Conservation (phyloP, 768 basidiomycete species). For the Phanerochaete carnosa region DNA sequence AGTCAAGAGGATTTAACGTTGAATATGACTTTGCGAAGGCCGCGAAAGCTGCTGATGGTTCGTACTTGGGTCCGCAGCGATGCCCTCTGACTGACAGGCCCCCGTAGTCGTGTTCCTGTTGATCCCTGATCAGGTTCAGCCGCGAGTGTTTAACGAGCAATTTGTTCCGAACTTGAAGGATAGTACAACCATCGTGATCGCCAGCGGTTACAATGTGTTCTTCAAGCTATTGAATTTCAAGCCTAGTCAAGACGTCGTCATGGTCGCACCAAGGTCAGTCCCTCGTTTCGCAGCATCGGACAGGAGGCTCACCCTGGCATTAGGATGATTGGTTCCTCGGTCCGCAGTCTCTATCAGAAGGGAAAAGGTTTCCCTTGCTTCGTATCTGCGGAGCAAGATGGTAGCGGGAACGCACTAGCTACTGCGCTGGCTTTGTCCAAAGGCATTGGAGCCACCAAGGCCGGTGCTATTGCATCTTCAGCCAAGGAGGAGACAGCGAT, state of each 20-base stretch:
- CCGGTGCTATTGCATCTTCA: conserved; percentile 61
- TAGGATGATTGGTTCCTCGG: conserved; percentile 68
- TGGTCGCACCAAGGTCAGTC: conserved; percentile 60
- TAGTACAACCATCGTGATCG: conserved; percentile 49
- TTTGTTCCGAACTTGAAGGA: conserved; percentile 49
- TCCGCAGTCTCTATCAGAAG: conserved; percentile 57
- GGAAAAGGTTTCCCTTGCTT: conserved; percentile 64
- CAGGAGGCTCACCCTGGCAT: not conserved
- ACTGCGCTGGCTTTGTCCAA: conserved; percentile 52
- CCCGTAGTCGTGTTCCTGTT: conserved; percentile 53
- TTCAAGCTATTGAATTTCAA: conserved; percentile 55
- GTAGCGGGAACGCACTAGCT: conserved; percentile 43
- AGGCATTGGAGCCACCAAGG: conserved; percentile 59
- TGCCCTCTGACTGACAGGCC: not conserved
- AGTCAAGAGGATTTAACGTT: conserved; percentile 52
- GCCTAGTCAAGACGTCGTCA: conserved; percentile 53
- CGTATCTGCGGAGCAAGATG: conserved; percentile 62
- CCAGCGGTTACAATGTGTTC: conserved; percentile 66
- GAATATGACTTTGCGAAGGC: conserved; percentile 57
- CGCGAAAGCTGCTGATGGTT: conserved; percentile 53
- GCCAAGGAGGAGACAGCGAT: conserved; percentile 61
- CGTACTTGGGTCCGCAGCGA: conserved; percentile 11
- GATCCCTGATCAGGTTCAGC: conserved; percentile 64
- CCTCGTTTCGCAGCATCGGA: not conserved
- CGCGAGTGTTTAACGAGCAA: conserved; percentile 55